phyloP scores from a whole-genome alignment of 2,329 filamentous ascomycete genomes.

The Trichoderma brevicompactum region DNA sequence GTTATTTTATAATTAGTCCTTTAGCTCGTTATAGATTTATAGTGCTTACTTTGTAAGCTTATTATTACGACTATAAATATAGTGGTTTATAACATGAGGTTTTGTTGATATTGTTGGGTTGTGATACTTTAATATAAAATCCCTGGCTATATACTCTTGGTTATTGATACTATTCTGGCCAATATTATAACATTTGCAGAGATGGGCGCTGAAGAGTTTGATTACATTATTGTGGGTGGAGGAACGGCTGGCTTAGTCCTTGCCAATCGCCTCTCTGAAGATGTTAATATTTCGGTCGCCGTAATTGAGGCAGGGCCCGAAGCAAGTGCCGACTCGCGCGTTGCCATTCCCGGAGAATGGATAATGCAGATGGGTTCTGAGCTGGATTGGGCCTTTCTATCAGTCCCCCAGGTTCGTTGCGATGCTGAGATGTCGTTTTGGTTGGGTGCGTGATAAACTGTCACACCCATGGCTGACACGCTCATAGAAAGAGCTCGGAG shows the following conservation, averaged over 20 bases:
- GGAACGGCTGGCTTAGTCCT: conserved; percentile 40
- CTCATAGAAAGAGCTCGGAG: conserved; percentile 26
- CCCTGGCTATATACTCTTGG: no score
- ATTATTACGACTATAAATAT: conserved; percentile 32
- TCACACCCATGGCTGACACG: no score
- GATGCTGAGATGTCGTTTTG: not conserved
- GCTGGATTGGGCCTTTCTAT: conserved; percentile 37
- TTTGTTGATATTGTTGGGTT: no score
- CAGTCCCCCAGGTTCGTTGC: conserved; percentile 34
- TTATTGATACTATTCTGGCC: no score
- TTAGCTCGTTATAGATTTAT: conserved; percentile 33
- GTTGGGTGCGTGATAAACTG: no score
- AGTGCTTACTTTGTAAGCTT: conserved; percentile 28
- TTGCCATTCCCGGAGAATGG: conserved; percentile 37
- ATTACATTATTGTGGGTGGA: conserved; percentile 38
- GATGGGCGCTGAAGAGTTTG: not conserved
- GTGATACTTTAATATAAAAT: no score
- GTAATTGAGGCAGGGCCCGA: conserved; percentile 41
- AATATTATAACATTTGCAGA: no score
- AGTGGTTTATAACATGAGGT: conserved; percentile 33
- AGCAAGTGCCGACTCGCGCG: conserved; percentile 34
- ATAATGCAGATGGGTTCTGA: conserved; percentile 35
- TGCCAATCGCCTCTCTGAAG: conserved; percentile 37
- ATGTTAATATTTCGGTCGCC: conserved; percentile 33
- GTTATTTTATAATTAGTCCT: not conserved